A percentile compares a stretch with the other conserved stretches of the same genome.
phyloP scores from a whole-genome alignment of 2,329 filamentous ascomycete species.

The Monosporascus cannonballus region DNA sequence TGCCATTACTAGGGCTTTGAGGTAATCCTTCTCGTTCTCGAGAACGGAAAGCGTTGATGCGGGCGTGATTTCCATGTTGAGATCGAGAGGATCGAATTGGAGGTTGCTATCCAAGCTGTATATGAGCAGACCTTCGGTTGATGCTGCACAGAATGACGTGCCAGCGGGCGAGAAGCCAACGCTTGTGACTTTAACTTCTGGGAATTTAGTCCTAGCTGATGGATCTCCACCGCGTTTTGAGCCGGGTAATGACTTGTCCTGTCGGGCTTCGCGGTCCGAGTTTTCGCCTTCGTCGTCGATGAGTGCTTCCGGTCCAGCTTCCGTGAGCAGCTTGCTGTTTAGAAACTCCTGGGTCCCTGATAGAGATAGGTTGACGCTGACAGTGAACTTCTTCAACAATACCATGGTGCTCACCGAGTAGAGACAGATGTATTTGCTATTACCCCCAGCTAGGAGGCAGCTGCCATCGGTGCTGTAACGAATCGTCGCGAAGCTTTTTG shows the following conservation, averaged over 20 bases:
- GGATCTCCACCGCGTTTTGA: slow-evolving; percentile 79
- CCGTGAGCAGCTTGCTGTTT: slow-evolving; percentile 86
- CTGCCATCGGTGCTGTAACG: slow-evolving; percentile 88
- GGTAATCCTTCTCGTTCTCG: slow-evolving; percentile 66
- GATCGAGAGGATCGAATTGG: slow-evolving; percentile 91
- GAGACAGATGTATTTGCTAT: slow-evolving; percentile 97
- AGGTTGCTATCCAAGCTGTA: slow-evolving; percentile 83
- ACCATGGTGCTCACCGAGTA: slow-evolving; percentile 94
- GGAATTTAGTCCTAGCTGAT: slow-evolving; percentile 65
- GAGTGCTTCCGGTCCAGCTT: slow-evolving; percentile 78
- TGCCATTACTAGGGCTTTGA: slow-evolving; percentile 93
- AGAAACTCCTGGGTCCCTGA: slow-evolving; percentile 96
- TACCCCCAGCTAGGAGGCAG: slow-evolving; percentile 84
- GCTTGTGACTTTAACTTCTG: slow-evolving; percentile 78
- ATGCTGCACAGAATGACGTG: slow-evolving; percentile 86
- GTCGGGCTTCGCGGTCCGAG: slow-evolving; percentile 80
- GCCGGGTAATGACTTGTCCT: slow-evolving; percentile 75
- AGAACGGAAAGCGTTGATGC: slow-evolving; percentile 69
- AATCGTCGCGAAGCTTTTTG: slow-evolving; percentile 84
- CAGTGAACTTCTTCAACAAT: slow-evolving; percentile 88
- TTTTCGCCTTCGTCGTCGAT: slow-evolving; percentile 84
- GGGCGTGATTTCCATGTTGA: slow-evolving; percentile 90
- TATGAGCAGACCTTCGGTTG: slow-evolving; percentile 87
- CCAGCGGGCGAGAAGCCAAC: slow-evolving; percentile 87
- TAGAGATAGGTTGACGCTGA: slow-evolving; percentile 90